Evolutionary conservation across 2,329 filamentous ascomycete genomes (phyloP).

Genomic region (Verticillium nonalfalfae): DNA sequence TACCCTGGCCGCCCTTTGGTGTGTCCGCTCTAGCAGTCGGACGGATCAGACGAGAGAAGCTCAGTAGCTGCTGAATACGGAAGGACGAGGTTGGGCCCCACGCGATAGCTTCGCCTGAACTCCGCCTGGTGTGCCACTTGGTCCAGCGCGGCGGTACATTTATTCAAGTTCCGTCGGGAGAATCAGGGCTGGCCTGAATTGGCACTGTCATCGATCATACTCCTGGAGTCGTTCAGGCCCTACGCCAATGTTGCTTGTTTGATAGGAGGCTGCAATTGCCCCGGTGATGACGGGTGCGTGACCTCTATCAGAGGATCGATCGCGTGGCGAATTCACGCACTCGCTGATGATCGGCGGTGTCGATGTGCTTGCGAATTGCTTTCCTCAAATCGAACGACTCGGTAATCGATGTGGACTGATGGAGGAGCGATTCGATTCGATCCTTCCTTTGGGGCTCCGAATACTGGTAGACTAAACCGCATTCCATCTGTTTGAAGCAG

Average conservation of each 20-base stretch:
- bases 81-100: neutral
- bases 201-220: neutral
- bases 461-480: too few relatives aligned
- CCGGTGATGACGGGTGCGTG: neutral
- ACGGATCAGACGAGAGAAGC: neutral
- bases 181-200: neutral
- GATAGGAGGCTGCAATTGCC: neutral
- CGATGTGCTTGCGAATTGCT: neutral
- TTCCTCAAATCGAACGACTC: neutral
- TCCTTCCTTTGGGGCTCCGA: too few relatives aligned
- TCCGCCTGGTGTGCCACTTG: neutral
- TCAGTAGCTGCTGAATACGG: neutral
- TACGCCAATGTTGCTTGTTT: too few relatives aligned
- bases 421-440: too few relatives aligned
- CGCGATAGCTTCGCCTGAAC: neutral
- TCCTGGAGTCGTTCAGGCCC: too few relatives aligned
- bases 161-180: neutral
- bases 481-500: too few relatives aligned
- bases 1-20: neutral
- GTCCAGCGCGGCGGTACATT: neutral
- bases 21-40: neutral
- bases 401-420: too few relatives aligned
- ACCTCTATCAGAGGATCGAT: neutral
- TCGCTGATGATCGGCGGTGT: neutral
- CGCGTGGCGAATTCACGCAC: neutral